Evolutionary conservation across 495 filamentous ascomycete genomes (phyloP).

Genomic region (Sordaria brevicollis): DNA sequence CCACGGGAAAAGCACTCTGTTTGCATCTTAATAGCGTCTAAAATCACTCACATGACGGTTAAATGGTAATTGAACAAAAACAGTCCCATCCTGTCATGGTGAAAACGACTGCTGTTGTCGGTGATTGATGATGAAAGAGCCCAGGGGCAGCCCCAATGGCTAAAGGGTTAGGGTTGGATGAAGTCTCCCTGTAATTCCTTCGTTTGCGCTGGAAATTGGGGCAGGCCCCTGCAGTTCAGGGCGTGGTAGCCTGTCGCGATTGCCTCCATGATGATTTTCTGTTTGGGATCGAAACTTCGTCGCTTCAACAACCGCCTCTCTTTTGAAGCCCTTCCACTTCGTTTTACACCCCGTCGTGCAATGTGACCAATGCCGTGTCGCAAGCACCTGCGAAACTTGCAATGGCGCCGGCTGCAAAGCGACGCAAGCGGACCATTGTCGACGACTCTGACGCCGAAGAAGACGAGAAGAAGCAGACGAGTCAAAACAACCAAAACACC

Average conservation of each 20-base stretch:
- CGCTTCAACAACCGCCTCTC: background rate
- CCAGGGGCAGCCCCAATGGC: background rate
- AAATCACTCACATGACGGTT: background rate
- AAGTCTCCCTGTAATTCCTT: background rate
- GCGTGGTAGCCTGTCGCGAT: background rate
- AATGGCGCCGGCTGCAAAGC: conserved; percentile 48
- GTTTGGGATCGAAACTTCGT: background rate
- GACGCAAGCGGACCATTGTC: conserved; percentile 37
- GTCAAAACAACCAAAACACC: conserved; percentile 24
- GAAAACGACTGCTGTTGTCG: background rate
- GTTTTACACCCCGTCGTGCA: background rate
- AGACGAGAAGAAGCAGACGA: conserved; percentile 15
- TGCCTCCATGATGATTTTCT: background rate
- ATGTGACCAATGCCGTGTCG: conserved; percentile 16
- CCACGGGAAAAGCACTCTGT: background rate
- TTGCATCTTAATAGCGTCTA: background rate
- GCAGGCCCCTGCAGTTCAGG: background rate
- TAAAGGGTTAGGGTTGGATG: background rate
- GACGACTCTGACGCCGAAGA: conserved; percentile 23
- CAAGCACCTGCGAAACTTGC: conserved; percentile 9
- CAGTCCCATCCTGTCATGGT: background rate
- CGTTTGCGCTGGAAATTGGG: background rate
- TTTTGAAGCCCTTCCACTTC: background rate
- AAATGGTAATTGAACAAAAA: background rate
- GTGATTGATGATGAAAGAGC: background rate